These are phyloP conservation scores for Helminthosporium solani DNA, from an alignment of 2,329 filamentous ascomycete species.

Conservation along the genomic window DNA sequence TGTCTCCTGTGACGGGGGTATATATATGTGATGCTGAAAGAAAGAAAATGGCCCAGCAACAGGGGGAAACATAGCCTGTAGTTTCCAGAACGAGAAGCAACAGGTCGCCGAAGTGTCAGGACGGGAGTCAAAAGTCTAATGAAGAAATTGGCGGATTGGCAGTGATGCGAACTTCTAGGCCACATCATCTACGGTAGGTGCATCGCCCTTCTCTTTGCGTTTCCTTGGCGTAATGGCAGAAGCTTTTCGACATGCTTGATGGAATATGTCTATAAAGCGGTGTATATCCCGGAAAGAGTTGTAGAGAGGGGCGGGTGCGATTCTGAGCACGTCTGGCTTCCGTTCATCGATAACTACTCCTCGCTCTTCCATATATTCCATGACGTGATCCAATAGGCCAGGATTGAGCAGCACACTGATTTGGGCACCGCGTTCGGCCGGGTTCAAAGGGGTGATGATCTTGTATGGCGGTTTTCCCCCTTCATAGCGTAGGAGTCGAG, in stretches of 20 bases:
- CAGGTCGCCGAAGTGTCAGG: background rate
- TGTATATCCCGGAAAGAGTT: slow-evolving; percentile 74
- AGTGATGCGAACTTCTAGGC: background rate
- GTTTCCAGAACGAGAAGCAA: background rate
- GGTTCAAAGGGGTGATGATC: slow-evolving; percentile 70
- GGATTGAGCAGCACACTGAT: slow-evolving; percentile 69
- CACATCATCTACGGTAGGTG: background rate
- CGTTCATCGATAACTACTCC: slow-evolving; percentile 80
- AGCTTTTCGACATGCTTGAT: slow-evolving; percentile 49
- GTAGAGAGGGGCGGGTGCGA: slow-evolving; percentile 82
- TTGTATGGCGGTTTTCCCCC: slow-evolving; percentile 40
- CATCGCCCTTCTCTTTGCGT: background rate
- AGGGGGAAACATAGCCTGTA: background rate
- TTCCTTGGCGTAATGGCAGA: slow-evolving; percentile 8
- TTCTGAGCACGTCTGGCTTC: slow-evolving; percentile 79
- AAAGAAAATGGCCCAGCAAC: background rate
- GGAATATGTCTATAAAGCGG: slow-evolving; percentile 49
- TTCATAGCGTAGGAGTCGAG: slow-evolving; percentile 31
- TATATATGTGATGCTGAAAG: background rate
- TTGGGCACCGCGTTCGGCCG: slow-evolving; percentile 72
- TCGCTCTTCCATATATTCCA: slow-evolving; percentile 62
- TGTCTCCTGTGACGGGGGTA: background rate
- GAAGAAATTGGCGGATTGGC: background rate
- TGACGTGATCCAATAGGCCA: slow-evolving; percentile 70
- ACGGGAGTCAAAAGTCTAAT: background rate